A percentile compares a stretch with the other conserved stretches of the same genome.
Conservation (phyloP, 768 basidiomycete genomes). For the Daedaleopsis nitida region DNA sequence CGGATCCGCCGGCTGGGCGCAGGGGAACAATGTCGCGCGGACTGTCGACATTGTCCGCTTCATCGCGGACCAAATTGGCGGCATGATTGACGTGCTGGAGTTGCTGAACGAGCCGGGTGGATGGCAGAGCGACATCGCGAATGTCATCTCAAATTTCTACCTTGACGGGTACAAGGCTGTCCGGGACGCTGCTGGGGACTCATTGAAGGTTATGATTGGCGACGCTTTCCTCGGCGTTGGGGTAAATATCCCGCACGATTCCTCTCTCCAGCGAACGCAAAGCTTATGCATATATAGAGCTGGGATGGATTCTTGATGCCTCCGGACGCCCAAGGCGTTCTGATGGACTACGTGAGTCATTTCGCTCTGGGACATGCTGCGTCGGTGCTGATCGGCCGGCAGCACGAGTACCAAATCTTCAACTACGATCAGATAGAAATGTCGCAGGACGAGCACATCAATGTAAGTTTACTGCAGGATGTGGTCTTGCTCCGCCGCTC, state of each 20-base stretch:
- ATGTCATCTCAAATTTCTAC: constrained; percentile 57
- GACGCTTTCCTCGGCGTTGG: constrained; percentile 68
- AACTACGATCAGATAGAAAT: constrained; percentile 55
- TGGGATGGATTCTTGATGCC: constrained; percentile 63
- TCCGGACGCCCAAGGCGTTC: constrained; percentile 53
- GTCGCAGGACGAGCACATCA: constrained; percentile 58
- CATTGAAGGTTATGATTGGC: constrained; percentile 68
- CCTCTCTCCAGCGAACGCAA: background rate
- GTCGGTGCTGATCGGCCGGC: background rate
- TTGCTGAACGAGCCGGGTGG: constrained; percentile 72
- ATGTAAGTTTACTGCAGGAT: constrained; percentile 34
- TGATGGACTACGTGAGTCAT: constrained; percentile 66
- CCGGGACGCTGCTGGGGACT: constrained; percentile 46
- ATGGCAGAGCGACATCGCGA: constrained; percentile 46
- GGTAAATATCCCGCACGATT: constrained; percentile 31
- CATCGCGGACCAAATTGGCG: constrained; percentile 54
- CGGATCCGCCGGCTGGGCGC: constrained; percentile 55
- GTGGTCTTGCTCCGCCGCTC: background rate
- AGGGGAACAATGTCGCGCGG: constrained; percentile 42
- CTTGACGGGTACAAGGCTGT: constrained; percentile 61
- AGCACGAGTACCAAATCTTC: constrained; percentile 81
- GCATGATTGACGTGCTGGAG: constrained; percentile 64
- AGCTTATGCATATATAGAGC: constrained; percentile 34
- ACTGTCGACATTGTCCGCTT: constrained; percentile 62
- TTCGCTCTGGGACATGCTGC: background rate